Conservation (phyloP, 257 asterid species). For the Agastache rugosa region DNA sequence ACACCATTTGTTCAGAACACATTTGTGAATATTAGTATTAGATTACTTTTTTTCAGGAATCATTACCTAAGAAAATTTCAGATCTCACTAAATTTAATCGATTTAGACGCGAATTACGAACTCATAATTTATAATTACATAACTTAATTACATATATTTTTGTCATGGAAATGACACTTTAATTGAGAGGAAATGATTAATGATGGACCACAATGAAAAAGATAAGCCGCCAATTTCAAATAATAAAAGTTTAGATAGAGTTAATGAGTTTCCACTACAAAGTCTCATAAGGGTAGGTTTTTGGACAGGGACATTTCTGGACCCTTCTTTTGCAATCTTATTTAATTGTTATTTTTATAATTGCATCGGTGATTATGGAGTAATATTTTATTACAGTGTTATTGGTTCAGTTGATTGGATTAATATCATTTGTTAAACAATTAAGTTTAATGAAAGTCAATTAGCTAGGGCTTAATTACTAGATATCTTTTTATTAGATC, state of each 20-base stretch:
- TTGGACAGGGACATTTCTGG: conserved; percentile 15
- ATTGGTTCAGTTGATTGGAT: neutral
- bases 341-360: neutral
- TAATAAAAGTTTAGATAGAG: neutral
- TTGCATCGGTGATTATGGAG: neutral
- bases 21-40: no score
- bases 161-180: neutral
- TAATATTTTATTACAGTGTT: neutral
- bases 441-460: neutral
- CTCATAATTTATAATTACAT: neutral
- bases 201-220: conserved; percentile 24
- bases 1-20: no score
- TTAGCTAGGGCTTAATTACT: neutral
- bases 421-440: neutral
- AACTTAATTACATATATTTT: neutral
- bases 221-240: conserved; percentile 19
- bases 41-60: no score
- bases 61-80: no score
- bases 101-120: neutral
- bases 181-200: neutral
- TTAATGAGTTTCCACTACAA: conserved; percentile 13
- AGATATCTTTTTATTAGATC: no score
- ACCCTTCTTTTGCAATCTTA: conserved; percentile 1
- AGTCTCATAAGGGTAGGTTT: conserved; percentile 14
- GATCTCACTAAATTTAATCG: neutral